Evolutionary conservation across 768 basidiomycete species (phyloP).

Genomic region (Leccinum pellstonianum): DNA sequence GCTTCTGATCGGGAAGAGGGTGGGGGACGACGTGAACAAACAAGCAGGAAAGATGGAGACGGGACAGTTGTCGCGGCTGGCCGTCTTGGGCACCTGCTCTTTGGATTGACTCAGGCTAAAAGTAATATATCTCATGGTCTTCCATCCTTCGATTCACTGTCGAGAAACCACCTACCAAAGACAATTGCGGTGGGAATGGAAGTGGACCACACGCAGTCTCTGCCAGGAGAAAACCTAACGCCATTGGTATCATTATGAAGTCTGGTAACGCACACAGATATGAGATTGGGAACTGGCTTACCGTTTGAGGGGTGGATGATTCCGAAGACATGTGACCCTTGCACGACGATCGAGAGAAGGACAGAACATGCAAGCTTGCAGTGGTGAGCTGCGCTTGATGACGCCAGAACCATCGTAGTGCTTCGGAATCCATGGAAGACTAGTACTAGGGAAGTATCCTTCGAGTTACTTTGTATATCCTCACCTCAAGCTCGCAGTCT

Average conservation of each 20-base stretch:
- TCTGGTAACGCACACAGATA: background rate
- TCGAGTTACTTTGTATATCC: constrained; percentile 36
- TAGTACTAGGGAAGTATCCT: background rate
- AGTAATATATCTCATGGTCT: background rate
- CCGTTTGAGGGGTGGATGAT: background rate
- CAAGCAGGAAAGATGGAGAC: too few species aligned
- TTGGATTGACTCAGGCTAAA: background rate
- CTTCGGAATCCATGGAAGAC: constrained; percentile 7
- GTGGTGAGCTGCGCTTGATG: constrained; percentile 1
- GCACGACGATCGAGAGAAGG: background rate
- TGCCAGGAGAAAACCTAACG: constrained; percentile 1
- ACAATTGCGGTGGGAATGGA: constrained; percentile 7
- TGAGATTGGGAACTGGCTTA: constrained; percentile 1
- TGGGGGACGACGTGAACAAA: too few species aligned
- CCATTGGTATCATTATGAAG: background rate
- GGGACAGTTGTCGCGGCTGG: too few species aligned
- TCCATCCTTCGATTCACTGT: constrained; percentile 7
- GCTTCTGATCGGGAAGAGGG: too few species aligned
- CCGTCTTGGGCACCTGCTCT: too few species aligned
- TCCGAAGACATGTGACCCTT: background rate
- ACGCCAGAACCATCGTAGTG: constrained; percentile 14
- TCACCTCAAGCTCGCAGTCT: constrained; percentile 26
- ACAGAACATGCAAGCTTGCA: background rate
- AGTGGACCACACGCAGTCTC: constrained; percentile 2
- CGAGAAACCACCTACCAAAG: constrained; percentile 11